Evolutionary conservation across 164 flowering plant genomes (phyloP).

Genomic region (Aristolochia californica): DNA sequence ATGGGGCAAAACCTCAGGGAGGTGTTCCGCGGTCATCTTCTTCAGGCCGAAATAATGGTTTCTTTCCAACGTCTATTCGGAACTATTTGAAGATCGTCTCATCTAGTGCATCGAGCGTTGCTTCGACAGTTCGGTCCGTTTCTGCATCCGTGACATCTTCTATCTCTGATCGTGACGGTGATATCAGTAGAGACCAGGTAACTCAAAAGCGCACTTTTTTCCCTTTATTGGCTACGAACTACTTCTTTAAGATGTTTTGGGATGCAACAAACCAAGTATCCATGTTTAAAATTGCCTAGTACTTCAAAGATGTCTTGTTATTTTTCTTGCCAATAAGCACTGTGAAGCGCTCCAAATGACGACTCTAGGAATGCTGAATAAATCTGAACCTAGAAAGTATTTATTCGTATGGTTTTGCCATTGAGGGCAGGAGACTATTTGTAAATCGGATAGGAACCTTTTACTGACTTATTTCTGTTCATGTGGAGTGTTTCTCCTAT

Average conservation of each 20-base stretch:
- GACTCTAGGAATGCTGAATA: too few species aligned
- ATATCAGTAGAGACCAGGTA: slow-evolving; percentile 46
- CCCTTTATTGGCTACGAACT: neutral
- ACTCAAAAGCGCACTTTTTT: neutral
- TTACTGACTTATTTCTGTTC: too few species aligned
- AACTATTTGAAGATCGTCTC: slow-evolving; percentile 61
- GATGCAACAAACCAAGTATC: neutral
- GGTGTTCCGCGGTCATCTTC: slow-evolving; percentile 23
- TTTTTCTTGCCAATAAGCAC: too few species aligned
- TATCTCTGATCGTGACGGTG: slow-evolving; percentile 51
- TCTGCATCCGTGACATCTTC: slow-evolving; percentile 48
- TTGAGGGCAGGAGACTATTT: too few species aligned
- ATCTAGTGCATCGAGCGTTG: slow-evolving; percentile 67
- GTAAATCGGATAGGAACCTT: too few species aligned
- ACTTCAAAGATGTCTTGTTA: too few species aligned
- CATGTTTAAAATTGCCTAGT: too few species aligned
- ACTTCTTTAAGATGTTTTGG: neutral
- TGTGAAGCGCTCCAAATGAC: too few species aligned
- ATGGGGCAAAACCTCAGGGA: slow-evolving; percentile 29
- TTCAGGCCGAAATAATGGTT: slow-evolving; percentile 27
- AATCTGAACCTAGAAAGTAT: too few species aligned
- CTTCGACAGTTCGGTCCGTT: slow-evolving; percentile 51
- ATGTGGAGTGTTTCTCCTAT: too few species aligned
- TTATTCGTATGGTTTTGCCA: too few species aligned
- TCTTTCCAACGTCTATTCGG: slow-evolving; percentile 45